Percentiles rank a stretch among this genome's conserved stretches.
phyloP scores from a whole-genome alignment of 1,284 basidiomycete species.

The Marasmius oreades region DNA sequence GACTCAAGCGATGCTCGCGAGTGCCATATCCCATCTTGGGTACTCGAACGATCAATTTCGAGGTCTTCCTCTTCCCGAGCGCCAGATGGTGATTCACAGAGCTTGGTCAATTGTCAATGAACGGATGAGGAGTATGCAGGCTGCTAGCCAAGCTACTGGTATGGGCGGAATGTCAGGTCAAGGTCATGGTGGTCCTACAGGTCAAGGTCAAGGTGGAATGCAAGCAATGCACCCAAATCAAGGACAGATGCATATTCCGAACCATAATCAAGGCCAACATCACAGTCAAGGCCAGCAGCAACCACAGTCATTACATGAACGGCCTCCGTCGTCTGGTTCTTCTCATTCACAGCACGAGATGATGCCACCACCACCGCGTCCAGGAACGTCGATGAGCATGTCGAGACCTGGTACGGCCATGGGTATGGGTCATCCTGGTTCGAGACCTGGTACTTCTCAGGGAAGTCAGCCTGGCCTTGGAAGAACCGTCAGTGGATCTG shows the following conservation, averaged over 20 bases:
- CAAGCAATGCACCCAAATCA: not conserved
- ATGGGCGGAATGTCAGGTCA: not conserved
- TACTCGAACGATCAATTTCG: not conserved
- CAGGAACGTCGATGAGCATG: not conserved
- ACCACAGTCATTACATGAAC: not conserved
- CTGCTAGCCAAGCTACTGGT: not conserved
- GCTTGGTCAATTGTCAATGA: not conserved
- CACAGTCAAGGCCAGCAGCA: not conserved
- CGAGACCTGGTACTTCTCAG: not conserved
- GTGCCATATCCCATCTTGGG: not conserved
- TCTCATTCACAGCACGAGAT: not conserved
- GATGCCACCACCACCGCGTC: conserved; percentile 1
- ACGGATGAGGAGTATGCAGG: not conserved
- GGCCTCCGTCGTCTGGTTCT: not conserved
- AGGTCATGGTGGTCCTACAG: not conserved
- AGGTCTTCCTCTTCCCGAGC: not conserved
- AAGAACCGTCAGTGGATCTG: not conserved
- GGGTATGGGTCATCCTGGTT: not conserved
- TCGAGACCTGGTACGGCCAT: not conserved
- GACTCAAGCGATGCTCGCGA: not conserved
- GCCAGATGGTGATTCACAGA: not conserved
- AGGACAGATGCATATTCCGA: not conserved
- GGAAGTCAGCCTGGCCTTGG: not conserved
- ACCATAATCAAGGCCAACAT: not conserved
- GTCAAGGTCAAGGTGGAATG: not conserved